Percentiles rank a stretch among this genome's conserved stretches.
These are phyloP conservation scores for Cladobotryum protrusum DNA, from an alignment of 2,329 filamentous ascomycete genomes.

Conservation along the genomic window DNA sequence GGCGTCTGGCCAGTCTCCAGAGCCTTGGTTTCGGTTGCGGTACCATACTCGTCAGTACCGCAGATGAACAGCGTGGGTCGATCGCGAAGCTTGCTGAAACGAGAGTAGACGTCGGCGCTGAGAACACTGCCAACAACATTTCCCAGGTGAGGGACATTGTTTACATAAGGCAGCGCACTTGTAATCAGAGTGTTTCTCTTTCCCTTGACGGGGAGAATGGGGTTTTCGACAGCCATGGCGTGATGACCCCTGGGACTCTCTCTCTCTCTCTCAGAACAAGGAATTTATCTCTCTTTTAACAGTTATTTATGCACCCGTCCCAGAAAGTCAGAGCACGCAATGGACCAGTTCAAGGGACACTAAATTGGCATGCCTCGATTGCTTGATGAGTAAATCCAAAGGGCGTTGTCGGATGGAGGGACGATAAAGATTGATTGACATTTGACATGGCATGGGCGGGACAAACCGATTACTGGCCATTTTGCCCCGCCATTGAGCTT, in stretches of 20 bases:
- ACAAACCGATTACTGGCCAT: background rate
- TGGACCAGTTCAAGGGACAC: background rate
- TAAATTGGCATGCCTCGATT: background rate
- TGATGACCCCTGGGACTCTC: background rate
- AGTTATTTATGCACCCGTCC: background rate
- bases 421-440: no score
- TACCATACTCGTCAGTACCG: constrained; percentile 85
- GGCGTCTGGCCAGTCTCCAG: constrained; percentile 81
- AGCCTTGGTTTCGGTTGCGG: constrained; percentile 91
- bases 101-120: constrained; percentile 79
- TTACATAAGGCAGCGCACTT: constrained; percentile 77
- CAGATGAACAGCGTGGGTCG: constrained; percentile 79
- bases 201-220: constrained; percentile 60
- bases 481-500: constrained; percentile 9
- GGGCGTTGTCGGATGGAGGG: no score
- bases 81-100: constrained; percentile 73
- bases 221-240: constrained; percentile 11
- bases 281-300: background rate
- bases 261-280: background rate
- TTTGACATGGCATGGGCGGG: no score
- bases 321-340: background rate
- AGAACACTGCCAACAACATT: constrained; percentile 85
- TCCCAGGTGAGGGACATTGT: constrained; percentile 75
- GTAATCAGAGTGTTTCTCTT: constrained; percentile 88
- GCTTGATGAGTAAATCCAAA: background rate